Percentiles rank a stretch among this genome's conserved stretches.
Conservation (phyloP, 495 filamentous ascomycete species). For the Penicillium paradoxum region DNA sequence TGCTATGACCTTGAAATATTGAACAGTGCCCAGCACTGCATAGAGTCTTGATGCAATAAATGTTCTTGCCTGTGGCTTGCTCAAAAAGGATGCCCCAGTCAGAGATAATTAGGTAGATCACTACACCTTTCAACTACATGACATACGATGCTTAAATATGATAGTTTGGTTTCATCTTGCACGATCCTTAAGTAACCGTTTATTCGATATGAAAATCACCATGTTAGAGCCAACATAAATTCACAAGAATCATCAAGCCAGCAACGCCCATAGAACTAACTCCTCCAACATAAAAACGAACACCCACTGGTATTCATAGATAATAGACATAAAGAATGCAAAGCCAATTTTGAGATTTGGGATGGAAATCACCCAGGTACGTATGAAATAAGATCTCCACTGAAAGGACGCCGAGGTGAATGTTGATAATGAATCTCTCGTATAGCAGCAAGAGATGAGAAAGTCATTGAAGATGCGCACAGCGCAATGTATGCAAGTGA, state of each 20-base stretch:
- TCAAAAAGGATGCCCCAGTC: neutral
- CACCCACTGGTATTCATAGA: constrained; percentile 1
- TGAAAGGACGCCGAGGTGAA: neutral
- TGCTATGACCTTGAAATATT: neutral
- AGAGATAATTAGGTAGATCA: neutral
- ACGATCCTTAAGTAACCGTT: neutral
- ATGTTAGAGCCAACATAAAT: constrained; percentile 3
- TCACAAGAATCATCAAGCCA: constrained; percentile 2
- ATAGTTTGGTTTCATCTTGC: neutral
- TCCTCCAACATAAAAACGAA: neutral
- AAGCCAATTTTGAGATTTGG: neutral
- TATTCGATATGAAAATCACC: neutral
- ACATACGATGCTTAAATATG: neutral
- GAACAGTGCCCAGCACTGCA: neutral
- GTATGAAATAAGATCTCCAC: neutral
- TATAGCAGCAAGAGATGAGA: neutral
- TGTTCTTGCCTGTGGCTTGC: neutral
- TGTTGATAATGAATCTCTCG: neutral
- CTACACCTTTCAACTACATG: neutral
- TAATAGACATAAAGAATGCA: constrained; percentile 6
- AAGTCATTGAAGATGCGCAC: neutral
- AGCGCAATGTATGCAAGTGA: constrained; percentile 3
- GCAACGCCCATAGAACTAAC: constrained; percentile 2
- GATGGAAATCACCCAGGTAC: neutral
- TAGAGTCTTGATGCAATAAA: neutral